A percentile compares a stretch with the other conserved stretches of the same genome.
These are phyloP conservation scores for Fusarium stilboides DNA, from an alignment of 2,329 filamentous ascomycete genomes.

Conservation along the genomic window DNA sequence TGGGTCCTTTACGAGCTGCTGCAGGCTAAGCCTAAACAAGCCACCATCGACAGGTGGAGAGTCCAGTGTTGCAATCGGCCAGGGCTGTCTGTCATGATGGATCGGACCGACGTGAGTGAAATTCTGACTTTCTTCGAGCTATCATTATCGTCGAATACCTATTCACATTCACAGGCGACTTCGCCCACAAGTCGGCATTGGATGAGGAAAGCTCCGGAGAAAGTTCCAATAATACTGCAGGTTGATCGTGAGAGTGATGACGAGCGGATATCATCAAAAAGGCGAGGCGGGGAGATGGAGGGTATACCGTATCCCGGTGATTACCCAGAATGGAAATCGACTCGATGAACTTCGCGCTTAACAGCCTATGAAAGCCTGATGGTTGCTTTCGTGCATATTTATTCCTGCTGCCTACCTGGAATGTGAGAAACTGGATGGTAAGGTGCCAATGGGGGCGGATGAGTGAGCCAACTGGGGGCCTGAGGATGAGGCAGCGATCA, in stretches of 20 bases:
- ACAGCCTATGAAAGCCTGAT: constrained; percentile 22
- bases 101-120: constrained; percentile 32
- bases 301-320: constrained; percentile 30
- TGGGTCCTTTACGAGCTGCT: constrained; percentile 36
- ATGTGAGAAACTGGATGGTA: constrained; percentile 17
- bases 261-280: constrained; percentile 1
- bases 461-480: constrained; percentile 36
- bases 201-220: constrained; percentile 3
- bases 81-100: constrained; percentile 33
- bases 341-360: constrained; percentile 30
- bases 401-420: constrained; percentile 31
- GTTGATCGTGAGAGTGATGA: constrained; percentile 17
- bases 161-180: constrained; percentile 1
- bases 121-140: constrained; percentile 29
- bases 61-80: constrained; percentile 27
- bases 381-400: constrained; percentile 36
- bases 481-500: constrained; percentile 25
- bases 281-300: constrained; percentile 9
- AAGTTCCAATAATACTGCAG: constrained; percentile 2
- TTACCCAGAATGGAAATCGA: constrained; percentile 27
- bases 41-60: constrained; percentile 33
- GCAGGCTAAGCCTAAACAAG: constrained; percentile 37
- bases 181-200: constrained; percentile 13
- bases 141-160: constrained; percentile 16
- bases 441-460: constrained; percentile 31